These are phyloP conservation scores for Jamesozyma piceae DNA, from an alignment of 805 yeast species.

Conservation along the genomic window DNA sequence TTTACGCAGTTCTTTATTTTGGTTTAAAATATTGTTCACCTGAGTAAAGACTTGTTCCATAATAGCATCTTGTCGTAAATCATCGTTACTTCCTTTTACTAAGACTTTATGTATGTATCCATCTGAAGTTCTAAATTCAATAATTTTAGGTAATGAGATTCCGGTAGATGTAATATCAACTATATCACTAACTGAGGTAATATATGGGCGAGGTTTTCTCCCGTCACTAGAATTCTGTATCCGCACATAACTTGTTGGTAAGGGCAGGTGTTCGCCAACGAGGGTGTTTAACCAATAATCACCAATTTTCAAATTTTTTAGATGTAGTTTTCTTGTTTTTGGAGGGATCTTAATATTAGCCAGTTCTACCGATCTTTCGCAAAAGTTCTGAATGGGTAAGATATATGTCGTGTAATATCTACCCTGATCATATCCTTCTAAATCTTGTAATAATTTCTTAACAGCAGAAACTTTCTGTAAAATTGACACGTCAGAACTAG, in stretches of 20 bases:
- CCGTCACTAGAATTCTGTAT: constrained; percentile 35
- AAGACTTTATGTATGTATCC: constrained; percentile 55
- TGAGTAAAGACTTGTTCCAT: constrained; percentile 95
- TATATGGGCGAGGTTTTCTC: constrained; percentile 40
- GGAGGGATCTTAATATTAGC: constrained; percentile 36
- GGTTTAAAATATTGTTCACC: constrained; percentile 57
- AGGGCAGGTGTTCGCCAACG: constrained; percentile 43
- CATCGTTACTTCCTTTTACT: constrained; percentile 82
- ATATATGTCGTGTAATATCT: constrained; percentile 29
- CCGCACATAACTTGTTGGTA: constrained; percentile 50
- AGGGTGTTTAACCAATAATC: constrained; percentile 50
- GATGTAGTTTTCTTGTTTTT: constrained; percentile 16
- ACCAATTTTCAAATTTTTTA: constrained; percentile 34
- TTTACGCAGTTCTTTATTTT: constrained; percentile 46
- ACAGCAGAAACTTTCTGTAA: constrained; percentile 46
- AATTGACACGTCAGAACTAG: constrained; percentile 31
- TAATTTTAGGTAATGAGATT: constrained; percentile 77
- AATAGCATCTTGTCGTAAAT: constrained; percentile 87
- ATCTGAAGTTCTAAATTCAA: constrained; percentile 42
- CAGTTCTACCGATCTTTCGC: constrained; percentile 41
- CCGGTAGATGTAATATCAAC: constrained; percentile 72
- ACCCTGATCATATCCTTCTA: constrained; percentile 25
- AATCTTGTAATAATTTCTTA: constrained; percentile 35
- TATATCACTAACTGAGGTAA: constrained; percentile 37
- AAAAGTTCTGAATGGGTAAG: constrained; percentile 40